Percentiles rank a stretch among this genome's conserved stretches.
Evolutionary conservation across 352 stramenopile genomes (phyloP).

Genomic region (Pythium graminicola): DNA sequence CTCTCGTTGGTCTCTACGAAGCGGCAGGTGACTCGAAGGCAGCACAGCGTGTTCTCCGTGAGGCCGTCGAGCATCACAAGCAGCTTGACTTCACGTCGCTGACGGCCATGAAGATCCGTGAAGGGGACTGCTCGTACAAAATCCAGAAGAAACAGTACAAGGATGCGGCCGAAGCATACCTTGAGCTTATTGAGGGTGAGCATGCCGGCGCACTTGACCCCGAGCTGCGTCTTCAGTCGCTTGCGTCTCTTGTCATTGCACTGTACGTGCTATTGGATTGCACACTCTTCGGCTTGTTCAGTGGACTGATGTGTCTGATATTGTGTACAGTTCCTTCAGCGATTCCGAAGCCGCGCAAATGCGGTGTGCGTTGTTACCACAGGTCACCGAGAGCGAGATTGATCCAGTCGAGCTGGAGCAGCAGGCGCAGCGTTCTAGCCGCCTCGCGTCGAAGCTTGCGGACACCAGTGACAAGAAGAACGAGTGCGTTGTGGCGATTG

Average conservation of each 20-base stretch:
- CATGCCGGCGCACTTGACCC: slow-evolving; percentile 49
- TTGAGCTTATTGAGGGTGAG: slow-evolving; percentile 64
- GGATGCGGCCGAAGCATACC: slow-evolving; percentile 51
- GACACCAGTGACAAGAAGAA: slow-evolving; percentile 69
- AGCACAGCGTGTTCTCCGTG: slow-evolving; percentile 45
- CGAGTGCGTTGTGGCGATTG: slow-evolving; percentile 41
- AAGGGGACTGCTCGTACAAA: slow-evolving; percentile 75
- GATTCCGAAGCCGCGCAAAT: slow-evolving; percentile 56
- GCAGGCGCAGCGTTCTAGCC: slow-evolving; percentile 50
- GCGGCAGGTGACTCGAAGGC: slow-evolving; percentile 43
- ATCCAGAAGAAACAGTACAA: slow-evolving; percentile 74
- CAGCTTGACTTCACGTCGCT: slow-evolving; percentile 45
- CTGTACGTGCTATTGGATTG: slow-evolving; percentile 38
- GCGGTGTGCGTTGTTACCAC: slow-evolving; percentile 59
- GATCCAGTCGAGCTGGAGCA: slow-evolving; percentile 65
- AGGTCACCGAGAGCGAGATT: slow-evolving; percentile 40
- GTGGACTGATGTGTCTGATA: background rate
- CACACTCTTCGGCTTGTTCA: too few species aligned
- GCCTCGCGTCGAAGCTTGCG: slow-evolving; percentile 50
- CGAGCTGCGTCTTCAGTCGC: slow-evolving; percentile 62
- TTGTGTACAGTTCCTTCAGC: slow-evolving; percentile 51
- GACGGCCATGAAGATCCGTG: slow-evolving; percentile 61
- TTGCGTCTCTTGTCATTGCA: slow-evolving; percentile 68
- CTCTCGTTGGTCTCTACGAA: slow-evolving; percentile 69
- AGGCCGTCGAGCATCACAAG: slow-evolving; percentile 47